Conservation (phyloP, 2,329 filamentous ascomycete genomes). For the Cucurbitaria berberidis region DNA sequence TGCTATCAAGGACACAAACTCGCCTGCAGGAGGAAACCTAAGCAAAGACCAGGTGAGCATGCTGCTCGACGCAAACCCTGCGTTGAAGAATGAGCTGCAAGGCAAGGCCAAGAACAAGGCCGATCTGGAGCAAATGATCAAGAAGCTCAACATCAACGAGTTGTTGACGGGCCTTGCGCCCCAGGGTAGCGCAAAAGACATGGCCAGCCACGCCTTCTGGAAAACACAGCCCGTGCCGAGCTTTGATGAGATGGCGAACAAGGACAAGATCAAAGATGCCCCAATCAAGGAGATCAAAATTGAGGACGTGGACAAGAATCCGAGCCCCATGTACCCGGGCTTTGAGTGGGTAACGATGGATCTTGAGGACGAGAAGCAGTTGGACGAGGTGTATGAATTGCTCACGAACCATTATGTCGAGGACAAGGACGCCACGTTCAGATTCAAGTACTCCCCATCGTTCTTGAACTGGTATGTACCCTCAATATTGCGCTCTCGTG, state of each 20-base stretch:
- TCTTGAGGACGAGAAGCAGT: constrained; percentile 73
- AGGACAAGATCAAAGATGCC: constrained; percentile 68
- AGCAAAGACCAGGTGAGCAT: constrained; percentile 47
- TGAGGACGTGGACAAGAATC: constrained; percentile 79
- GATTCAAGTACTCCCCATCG: constrained; percentile 90
- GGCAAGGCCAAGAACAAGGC: constrained; percentile 36
- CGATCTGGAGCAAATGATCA: constrained; percentile 57
- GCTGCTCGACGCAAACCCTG: constrained; percentile 48
- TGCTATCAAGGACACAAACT: constrained; percentile 31
- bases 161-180: constrained; percentile 77
- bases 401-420: constrained; percentile 96
- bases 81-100: constrained; percentile 46
- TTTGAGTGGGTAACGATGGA: constrained; percentile 97
- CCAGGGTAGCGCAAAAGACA: constrained; percentile 87
- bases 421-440: constrained; percentile 95
- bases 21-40: constrained; percentile 39
- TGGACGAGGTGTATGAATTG: constrained; percentile 90
- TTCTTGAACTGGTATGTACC: constrained; percentile 81
- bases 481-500: no score
- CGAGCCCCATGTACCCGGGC: constrained; percentile 72
- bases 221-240: constrained; percentile 92
- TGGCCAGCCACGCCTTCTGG: constrained; percentile 99
- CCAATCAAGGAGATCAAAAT: constrained; percentile 81
- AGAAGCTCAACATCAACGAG: constrained; percentile 70
- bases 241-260: constrained; percentile 63